A percentile compares a stretch with the other conserved stretches of the same genome.
Evolutionary conservation across 83 land plant species (phyloP).

Genomic region (Thuja plicata): DNA sequence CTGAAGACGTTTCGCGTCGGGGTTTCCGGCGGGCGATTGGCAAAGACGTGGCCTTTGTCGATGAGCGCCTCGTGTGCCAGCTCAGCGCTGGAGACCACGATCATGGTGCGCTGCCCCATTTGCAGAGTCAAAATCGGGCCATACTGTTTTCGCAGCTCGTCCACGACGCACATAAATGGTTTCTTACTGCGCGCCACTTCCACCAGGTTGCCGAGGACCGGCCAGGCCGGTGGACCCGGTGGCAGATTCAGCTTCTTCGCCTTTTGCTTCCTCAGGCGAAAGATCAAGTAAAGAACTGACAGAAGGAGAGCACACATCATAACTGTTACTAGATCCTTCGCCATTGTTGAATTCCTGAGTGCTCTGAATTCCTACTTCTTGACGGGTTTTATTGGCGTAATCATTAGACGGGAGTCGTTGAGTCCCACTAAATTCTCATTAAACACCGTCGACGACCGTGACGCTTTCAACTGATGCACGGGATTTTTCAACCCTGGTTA

Average conservation of each 20-base stretch:
- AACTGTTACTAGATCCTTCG: not conserved
- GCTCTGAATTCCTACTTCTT: too few relatives aligned
- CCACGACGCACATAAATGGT: constrained; percentile 54
- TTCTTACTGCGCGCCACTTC: constrained; percentile 41
- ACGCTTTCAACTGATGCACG: too few relatives aligned
- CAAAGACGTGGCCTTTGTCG: constrained; percentile 53
- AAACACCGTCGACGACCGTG: too few relatives aligned
- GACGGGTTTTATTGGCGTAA: too few relatives aligned
- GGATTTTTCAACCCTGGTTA: too few relatives aligned
- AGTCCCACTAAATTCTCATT: too few relatives aligned
- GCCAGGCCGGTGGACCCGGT: constrained; percentile 72
- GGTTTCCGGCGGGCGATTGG: constrained; percentile 61
- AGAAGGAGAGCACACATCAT: not conserved
- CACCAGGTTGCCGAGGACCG: constrained; percentile 56
- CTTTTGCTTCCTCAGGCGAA: not conserved
- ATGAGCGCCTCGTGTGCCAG: constrained; percentile 73
- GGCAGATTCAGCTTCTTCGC: constrained; percentile 35
- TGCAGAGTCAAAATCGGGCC: constrained; percentile 67
- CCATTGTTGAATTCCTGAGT: not conserved
- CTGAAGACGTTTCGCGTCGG: constrained; percentile 58
- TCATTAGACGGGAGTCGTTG: too few relatives aligned
- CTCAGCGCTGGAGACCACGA: constrained; percentile 50
- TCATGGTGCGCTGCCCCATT: constrained; percentile 62
- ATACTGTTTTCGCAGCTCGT: constrained; percentile 45
- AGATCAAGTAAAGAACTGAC: not conserved